Evolutionary conservation across 768 basidiomycete genomes (phyloP).

Genomic region (Omphalotus guepiniiformis): DNA sequence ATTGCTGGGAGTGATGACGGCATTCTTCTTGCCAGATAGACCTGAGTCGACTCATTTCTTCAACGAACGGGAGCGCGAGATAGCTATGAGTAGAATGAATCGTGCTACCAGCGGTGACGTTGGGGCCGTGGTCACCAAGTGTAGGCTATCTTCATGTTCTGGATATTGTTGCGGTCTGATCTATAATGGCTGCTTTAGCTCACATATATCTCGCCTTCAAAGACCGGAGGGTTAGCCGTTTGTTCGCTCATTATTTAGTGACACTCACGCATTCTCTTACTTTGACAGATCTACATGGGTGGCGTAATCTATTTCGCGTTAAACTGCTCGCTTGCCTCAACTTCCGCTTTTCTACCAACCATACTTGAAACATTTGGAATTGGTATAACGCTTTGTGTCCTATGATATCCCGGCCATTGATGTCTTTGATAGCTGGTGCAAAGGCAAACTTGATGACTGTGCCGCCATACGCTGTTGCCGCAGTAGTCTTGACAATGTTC

Average conservation of each 20-base stretch:
- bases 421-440: conserved; percentile 45
- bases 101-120: conserved; percentile 62
- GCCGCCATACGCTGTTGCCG: conserved; percentile 73
- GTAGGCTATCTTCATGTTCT: no score
- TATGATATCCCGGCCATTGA: conserved; percentile 9
- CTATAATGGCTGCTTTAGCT: conserved; percentile 36
- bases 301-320: conserved; percentile 78
- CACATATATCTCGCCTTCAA: conserved; percentile 59
- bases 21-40: conserved; percentile 60
- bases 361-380: conserved; percentile 73
- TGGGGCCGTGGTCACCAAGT: conserved; percentile 60
- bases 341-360: conserved; percentile 80
- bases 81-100: conserved; percentile 67
- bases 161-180: no score
- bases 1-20: conserved; percentile 52
- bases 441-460: conserved; percentile 72
- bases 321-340: conserved; percentile 74
- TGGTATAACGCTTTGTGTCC: conserved; percentile 30
- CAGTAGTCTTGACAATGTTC: conserved; percentile 54
- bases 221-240: conserved; percentile 61
- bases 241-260: not conserved
- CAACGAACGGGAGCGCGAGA: conserved; percentile 45
- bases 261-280: not conserved
- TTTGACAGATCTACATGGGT: conserved; percentile 49
- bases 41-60: conserved; percentile 68